phyloP scores from a whole-genome alignment of 148 eudicot genomes.

The Spergularia bocconei region DNA sequence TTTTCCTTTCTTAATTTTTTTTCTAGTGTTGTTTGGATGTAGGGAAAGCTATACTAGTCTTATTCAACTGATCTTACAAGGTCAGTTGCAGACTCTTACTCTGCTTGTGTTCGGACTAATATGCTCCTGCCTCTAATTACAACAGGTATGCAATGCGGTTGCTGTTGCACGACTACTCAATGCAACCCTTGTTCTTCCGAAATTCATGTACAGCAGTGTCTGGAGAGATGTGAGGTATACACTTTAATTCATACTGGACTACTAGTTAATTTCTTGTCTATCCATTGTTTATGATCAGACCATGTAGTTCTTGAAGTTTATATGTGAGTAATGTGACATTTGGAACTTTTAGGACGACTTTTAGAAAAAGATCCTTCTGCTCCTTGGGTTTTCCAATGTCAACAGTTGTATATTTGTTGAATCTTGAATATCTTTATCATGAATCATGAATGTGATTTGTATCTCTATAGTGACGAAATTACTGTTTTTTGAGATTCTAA shows the following conservation, averaged over 20 bases:
- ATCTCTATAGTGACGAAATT: conserved; percentile 15
- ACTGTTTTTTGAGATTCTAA: conserved; percentile 22
- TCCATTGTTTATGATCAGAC: background rate
- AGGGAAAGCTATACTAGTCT: background rate
- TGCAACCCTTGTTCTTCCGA: conserved; percentile 94
- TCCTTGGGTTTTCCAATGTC: background rate
- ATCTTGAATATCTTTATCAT: background rate
- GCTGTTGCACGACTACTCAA: conserved; percentile 92
- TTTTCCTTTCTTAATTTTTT: conserved; percentile 5
- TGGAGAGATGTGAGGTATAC: conserved; percentile 90
- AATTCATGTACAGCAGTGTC: conserved; percentile 91
- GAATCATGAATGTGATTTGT: background rate
- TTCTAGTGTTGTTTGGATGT: background rate
- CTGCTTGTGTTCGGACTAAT: background rate
- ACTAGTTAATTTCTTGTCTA: conserved; percentile 2
- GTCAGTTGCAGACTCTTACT: background rate
- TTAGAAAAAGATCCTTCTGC: background rate
- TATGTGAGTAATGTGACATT: background rate
- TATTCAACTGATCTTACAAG: background rate
- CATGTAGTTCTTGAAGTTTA: background rate
- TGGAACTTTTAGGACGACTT: background rate
- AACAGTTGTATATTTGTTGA: background rate
- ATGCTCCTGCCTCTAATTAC: conserved; percentile 15
- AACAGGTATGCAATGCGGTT: conserved; percentile 96
- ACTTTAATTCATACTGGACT: background rate